Evolutionary conservation across 1,284 basidiomycete genomes (phyloP).

Genomic region (Pterula multifida): DNA sequence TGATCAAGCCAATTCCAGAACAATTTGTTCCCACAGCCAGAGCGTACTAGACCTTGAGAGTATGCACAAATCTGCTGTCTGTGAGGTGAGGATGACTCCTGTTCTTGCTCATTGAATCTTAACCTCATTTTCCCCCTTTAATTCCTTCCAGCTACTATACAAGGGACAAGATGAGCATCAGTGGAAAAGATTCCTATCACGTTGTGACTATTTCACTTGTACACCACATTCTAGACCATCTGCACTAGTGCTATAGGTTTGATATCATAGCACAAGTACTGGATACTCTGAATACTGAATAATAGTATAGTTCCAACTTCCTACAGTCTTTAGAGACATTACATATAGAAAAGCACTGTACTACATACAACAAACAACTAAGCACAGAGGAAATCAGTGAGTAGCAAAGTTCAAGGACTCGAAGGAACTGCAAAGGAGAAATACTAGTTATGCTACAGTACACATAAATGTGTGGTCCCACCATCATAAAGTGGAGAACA

Average conservation of each 20-base stretch:
- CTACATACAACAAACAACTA: not conserved
- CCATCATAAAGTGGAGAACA: not conserved
- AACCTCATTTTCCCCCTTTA: not conserved
- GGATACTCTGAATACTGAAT: not conserved
- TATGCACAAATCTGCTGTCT: conserved; percentile 1
- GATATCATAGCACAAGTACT: not conserved
- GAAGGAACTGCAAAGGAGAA: not conserved
- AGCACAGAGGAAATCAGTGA: not conserved
- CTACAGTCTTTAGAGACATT: no score
- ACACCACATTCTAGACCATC: not conserved
- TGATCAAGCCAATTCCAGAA: no score
- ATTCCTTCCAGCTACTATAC: not conserved
- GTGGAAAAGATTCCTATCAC: not conserved
- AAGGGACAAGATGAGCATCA: not conserved
- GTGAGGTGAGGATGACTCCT: not conserved
- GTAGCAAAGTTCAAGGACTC: no score
- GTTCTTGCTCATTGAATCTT: not conserved
- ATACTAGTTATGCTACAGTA: not conserved
- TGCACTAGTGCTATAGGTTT: not conserved
- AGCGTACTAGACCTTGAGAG: not conserved
- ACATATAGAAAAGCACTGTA: not conserved
- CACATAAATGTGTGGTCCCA: not conserved
- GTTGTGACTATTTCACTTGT: not conserved
- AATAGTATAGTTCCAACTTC: no score
- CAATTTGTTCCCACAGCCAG: not conserved